Percentiles rank a stretch among this genome's conserved stretches.
phyloP scores from a whole-genome alignment of 306 rosid genomes.

The Cicer cuneatum region DNA sequence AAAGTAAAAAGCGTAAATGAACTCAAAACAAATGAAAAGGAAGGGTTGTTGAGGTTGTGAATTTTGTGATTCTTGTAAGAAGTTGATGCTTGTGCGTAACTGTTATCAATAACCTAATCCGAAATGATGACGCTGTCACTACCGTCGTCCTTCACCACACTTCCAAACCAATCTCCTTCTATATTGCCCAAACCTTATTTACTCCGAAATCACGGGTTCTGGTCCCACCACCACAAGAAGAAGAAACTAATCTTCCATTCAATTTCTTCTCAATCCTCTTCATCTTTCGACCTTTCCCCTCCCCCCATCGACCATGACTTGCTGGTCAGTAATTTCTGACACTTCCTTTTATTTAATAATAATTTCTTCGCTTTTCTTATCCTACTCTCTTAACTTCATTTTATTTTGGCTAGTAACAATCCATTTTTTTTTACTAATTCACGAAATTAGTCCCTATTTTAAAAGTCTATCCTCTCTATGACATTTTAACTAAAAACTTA shows the following conservation, averaged over 20 bases:
- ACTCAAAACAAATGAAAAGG: too few relatives aligned
- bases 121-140: constrained; percentile 40
- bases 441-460: too few relatives aligned
- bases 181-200: constrained; percentile 20
- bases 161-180: constrained; percentile 36
- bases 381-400: too few relatives aligned
- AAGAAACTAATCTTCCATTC: constrained; percentile 20
- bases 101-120: neutral
- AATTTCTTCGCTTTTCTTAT: neutral
- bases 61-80: too few relatives aligned
- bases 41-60: too few relatives aligned
- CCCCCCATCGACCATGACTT: constrained; percentile 93
- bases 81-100: too few relatives aligned
- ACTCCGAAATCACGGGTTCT: constrained; percentile 42
- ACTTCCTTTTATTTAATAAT: neutral
- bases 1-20: too few relatives aligned
- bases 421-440: too few relatives aligned
- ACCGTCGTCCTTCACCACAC: neutral
- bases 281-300: constrained; percentile 79
- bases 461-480: too few relatives aligned
- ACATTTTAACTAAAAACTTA: too few relatives aligned
- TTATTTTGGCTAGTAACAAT: too few relatives aligned
- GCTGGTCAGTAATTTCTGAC: constrained; percentile 51
- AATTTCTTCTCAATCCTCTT: constrained; percentile 44
- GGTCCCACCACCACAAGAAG: constrained; percentile 3